Conservation (phyloP, 2,329 filamentous ascomycete genomes). For the Neofusicoccum sp. region DNA sequence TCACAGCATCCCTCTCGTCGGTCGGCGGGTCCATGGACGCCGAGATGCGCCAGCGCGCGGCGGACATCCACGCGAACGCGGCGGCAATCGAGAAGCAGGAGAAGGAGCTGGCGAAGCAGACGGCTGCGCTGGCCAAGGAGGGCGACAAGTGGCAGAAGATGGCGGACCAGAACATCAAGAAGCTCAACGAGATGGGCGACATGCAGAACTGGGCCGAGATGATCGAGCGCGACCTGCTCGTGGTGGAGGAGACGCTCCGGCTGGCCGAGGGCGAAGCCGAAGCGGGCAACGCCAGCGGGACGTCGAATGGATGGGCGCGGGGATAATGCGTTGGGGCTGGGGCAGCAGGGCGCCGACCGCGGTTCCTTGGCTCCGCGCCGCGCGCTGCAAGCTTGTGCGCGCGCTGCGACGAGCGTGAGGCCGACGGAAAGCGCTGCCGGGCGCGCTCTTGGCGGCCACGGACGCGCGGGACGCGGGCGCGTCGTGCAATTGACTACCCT, state of each 20-base stretch:
- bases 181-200: conserved; percentile 77
- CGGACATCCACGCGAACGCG: conserved; percentile 70
- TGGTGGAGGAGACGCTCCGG: conserved; percentile 44
- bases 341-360: background rate
- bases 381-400: background rate
- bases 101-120: conserved; percentile 63
- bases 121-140: conserved; percentile 63
- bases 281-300: conserved; percentile 36
- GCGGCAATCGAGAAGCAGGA: conserved; percentile 68
- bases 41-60: conserved; percentile 68
- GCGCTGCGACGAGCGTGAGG: background rate
- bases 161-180: conserved; percentile 63
- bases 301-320: conserved; percentile 26
- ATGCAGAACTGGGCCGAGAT: conserved; percentile 89
- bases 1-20: conserved; percentile 52
- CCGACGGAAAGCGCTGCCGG: no score
- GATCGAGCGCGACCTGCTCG: conserved; percentile 55
- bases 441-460: no score
- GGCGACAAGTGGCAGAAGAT: conserved; percentile 66
- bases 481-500: background rate
- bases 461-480: background rate
- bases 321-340: conserved; percentile 1
- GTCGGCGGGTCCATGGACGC: conserved; percentile 71
- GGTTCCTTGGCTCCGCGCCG: background rate
- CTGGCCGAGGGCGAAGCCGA: conserved; percentile 36